Evolutionary conservation across 306 rosid species (phyloP).

Genomic region (Delonix regia): DNA sequence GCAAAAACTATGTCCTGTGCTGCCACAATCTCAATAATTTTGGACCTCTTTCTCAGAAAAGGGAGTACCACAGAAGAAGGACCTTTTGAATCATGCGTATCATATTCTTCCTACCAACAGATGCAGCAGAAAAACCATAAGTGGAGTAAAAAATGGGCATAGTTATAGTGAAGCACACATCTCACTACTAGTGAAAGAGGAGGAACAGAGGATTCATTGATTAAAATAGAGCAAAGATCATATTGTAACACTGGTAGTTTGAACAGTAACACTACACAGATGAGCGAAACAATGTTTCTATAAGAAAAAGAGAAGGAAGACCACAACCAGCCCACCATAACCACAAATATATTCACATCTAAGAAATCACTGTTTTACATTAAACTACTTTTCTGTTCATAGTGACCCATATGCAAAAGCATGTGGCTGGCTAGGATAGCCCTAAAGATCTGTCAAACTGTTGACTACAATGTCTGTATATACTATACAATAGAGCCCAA

Average conservation of each 20-base stretch:
- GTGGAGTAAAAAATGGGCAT: constrained; percentile 1
- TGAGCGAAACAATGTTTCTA: neutral
- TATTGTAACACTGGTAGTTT: neutral
- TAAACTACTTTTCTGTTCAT: neutral
- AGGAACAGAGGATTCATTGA: constrained; percentile 7
- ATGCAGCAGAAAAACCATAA: constrained; percentile 10
- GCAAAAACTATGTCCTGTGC: constrained; percentile 70
- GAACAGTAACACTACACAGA: constrained; percentile 14
- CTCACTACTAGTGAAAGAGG: constrained; percentile 15
- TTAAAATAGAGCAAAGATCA: constrained; percentile 14
- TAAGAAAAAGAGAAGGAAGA: neutral
- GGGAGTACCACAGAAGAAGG: constrained; percentile 54
- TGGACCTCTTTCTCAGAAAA: constrained; percentile 60
- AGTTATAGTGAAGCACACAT: constrained; percentile 1
- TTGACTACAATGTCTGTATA: neutral
- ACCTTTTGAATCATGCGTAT: constrained; percentile 69
- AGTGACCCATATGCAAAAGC: neutral
- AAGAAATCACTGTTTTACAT: neutral
- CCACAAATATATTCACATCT: constrained; percentile 9
- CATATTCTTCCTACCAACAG: constrained; percentile 61
- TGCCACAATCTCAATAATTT: constrained; percentile 65
- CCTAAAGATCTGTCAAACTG: neutral
- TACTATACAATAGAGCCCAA: neutral
- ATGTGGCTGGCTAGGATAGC: neutral
- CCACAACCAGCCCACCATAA: neutral